Evolutionary conservation across 2,329 filamentous ascomycete species (phyloP), one percentile per base, ranked within the genome.

Genomic region (Monosporascus sp.): DNA sequence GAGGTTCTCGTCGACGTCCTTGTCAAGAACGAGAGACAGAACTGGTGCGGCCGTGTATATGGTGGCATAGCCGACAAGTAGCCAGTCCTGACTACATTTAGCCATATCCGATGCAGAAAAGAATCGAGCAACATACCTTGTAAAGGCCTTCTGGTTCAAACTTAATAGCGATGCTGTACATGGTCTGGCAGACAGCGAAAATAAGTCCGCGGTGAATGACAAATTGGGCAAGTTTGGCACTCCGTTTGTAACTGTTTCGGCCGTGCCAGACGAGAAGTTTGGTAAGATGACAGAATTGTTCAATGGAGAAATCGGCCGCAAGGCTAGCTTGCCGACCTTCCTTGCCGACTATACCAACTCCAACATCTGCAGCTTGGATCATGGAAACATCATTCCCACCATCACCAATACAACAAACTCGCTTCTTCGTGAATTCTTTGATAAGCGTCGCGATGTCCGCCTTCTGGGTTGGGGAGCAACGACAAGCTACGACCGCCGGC

Each of bases 251-350:
- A 63, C 87, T 93, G 73, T 99, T 99, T 35, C 95, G 86, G 1
- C 94, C 94, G 68, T 99, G 95, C 94, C 95, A 99, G 38, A 99
- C 91, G n/a, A 99, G 82, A 1, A 99, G 81, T 71, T 97, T 99
- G 49, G 93, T 96, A 20, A 99, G 76, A 68, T 99, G 91, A 65
- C 86, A 89, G 72, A 99, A 99, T 65, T 97, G 92, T 55, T 91
- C 90, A 62, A 99, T 96, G 55, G 88, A 94, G 71, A 99, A 99
- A 70, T 99, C 94, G 11, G 94, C 95, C 0, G 95, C 95, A 47
- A 99, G 79, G 66, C 88, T 94, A 37, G 94, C 94, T 75, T 99
- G 94, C 22, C 90, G 85, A 37, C 94, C 94, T 75, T 99, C 94
- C 75, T 99, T 99, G 55, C 94, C 94, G 1, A 97, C 94, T 57